Evolutionary conservation across 257 asterid genomes (phyloP), one percentile per base, ranked within the genome.

Genomic region (Striga asiatica): DNA sequence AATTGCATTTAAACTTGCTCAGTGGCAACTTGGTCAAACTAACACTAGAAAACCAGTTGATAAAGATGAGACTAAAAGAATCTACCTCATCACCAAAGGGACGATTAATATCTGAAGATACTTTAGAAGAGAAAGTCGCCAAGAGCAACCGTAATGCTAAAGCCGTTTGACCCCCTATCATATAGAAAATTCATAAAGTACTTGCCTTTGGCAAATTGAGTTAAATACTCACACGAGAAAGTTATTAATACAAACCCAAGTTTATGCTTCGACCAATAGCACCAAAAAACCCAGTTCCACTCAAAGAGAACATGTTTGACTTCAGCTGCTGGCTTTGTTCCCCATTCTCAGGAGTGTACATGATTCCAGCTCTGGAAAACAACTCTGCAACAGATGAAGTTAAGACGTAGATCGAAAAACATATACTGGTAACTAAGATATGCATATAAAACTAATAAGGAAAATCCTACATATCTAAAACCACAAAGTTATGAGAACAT

Each of bases 281-380:
- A 39, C 88, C 95, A 17, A 89, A 86, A 66, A 89, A 83, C 1
- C 88, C 94, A 4, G 60, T 79, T 50, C 98, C 98, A 45, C 74
- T 83, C 32, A 89, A 70, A 54, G 98, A 76, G 70, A 89, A 89
- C 83, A 76, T 65, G 77, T 76, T 80, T 19, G 96, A 79, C 16
- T 71, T 76, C n/a, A 88, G 63, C 38, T 69, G 74, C 67, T 73
- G 82, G 66, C 67, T 62, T 57, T 66, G 64, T 39, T 68, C 80
- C 37, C 39, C 73, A 16, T 79, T 81, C n/a, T 77, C 80, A 11
- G 84, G 64, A 51, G 71, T 64, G 57, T 89, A 89, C 98, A 89
- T 86, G 68, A 89, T 81, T 77, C 95, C 98, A 59, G 96, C 98
- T 82, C 96, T 89, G 91, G 70, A 71, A 76, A 64, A 65, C 48